Percentiles rank a stretch among this genome's conserved stretches.
Evolutionary conservation across 176 grass and related monocot genomes (phyloP).

Genomic region (Oryza meridionalis): DNA sequence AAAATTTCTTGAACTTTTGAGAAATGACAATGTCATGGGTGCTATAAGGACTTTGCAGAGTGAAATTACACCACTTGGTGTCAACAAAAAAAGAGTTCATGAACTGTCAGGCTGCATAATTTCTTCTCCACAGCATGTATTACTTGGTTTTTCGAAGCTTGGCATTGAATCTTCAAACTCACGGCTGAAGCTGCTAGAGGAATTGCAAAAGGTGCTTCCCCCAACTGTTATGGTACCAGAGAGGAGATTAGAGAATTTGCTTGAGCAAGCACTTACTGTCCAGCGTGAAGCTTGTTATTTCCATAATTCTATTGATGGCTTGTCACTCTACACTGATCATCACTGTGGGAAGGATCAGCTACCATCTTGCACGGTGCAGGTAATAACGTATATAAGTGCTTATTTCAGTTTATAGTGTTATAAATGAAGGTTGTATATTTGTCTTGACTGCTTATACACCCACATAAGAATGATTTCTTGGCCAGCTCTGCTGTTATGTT

Average conservation of each 20-base stretch:
- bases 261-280: conserved; percentile 81
- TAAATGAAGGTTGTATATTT: conserved; percentile 22
- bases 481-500: neutral
- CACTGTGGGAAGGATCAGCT: conserved; percentile 84
- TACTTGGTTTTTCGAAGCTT: conserved; percentile 58
- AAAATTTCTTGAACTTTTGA: conserved; percentile 85
- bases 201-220: conserved; percentile 84
- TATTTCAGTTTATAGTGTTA: conserved; percentile 30
- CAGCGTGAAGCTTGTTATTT: conserved; percentile 85
- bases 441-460: conserved; percentile 1
- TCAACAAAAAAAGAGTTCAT: conserved; percentile 73
- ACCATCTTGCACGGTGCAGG: conserved; percentile 73
- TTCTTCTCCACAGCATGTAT: conserved; percentile 54
- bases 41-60: conserved; percentile 74
- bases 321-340: conserved; percentile 87
- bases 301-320: conserved; percentile 80
- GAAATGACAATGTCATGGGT: conserved; percentile 61
- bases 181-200: conserved; percentile 71
- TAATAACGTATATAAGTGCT: conserved; percentile 33
- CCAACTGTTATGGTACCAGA: conserved; percentile 80
- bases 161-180: conserved; percentile 53
- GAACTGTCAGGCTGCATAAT: conserved; percentile 70
- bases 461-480: conserved; percentile 10
- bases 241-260: conserved; percentile 80
- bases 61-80: conserved; percentile 78